Conservation (phyloP, 106 monocot species). For the Allium sativum region DNA sequence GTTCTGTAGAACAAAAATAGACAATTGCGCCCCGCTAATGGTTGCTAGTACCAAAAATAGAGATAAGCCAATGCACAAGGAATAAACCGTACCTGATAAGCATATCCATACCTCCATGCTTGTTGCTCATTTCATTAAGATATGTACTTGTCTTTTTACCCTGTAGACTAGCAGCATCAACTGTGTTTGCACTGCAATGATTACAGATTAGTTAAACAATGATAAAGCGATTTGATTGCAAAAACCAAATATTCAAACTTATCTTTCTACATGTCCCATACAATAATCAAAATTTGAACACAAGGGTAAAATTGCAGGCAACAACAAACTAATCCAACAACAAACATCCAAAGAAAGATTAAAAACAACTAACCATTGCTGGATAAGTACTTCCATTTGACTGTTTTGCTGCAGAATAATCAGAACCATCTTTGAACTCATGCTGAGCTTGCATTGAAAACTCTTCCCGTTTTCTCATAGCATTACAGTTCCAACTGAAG, state of each 20-base stretch:
- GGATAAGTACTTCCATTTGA: constrained; percentile 49
- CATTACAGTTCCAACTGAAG: constrained; percentile 33
- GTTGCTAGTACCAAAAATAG: background rate
- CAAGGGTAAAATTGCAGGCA: too few species aligned
- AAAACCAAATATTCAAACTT: too few species aligned
- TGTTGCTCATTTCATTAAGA: constrained; percentile 31
- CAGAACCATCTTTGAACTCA: constrained; percentile 37
- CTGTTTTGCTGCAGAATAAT: constrained; percentile 76
- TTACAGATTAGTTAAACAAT: too few species aligned
- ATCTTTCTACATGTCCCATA: too few species aligned
- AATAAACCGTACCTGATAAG: constrained; percentile 38
- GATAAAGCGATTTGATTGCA: too few species aligned
- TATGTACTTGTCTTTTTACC: constrained; percentile 47
- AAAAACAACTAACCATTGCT: constrained; percentile 53
- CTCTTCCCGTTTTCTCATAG: constrained; percentile 82
- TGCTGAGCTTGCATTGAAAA: constrained; percentile 39
- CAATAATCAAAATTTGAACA: too few species aligned
- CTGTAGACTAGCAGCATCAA: constrained; percentile 54
- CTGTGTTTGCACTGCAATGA: constrained; percentile 22
- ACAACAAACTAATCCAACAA: too few species aligned
- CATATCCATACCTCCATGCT: constrained; percentile 47
- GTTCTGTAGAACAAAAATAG: constrained; percentile 23
- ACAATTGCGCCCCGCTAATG: background rate
- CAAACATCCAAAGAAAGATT: too few species aligned
- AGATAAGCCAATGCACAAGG: background rate